Conservation (phyloP, 208 protist species). For the Entamoeba invadens region DNA sequence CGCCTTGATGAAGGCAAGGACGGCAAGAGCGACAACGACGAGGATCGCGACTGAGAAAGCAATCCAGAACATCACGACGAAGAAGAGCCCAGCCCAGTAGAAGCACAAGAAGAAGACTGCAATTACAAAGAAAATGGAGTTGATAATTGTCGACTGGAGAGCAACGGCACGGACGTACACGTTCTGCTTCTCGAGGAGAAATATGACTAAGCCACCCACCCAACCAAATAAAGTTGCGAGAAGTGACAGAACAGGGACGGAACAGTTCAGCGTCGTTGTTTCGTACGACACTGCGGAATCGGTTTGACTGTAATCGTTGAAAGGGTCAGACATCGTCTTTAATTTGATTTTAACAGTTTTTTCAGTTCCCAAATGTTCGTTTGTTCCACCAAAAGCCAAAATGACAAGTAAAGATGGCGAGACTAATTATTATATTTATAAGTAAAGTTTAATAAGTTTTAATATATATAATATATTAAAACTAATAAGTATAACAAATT, state of each 20-base stretch:
- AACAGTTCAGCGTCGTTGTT: neutral
- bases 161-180: neutral
- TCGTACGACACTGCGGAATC: neutral
- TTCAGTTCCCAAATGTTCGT: no score
- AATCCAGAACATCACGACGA: neutral
- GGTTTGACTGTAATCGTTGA: neutral
- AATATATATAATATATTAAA: no score
- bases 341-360: no score
- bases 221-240: neutral
- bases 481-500: no score
- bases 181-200: neutral
- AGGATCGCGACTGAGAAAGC: neutral
- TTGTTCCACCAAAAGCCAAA: no score
- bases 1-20: neutral
- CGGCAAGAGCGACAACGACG: neutral
- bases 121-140: neutral
- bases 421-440: no score
- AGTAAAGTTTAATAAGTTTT: no score
- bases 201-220: neutral
- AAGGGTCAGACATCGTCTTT: neutral
- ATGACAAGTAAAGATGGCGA: no score
- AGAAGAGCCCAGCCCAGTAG: neutral
- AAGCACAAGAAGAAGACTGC: neutral
- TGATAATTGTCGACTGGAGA: neutral
- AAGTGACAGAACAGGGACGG: neutral